phyloP scores from a whole-genome alignment of 306 rosid species.

The Cicer bijugum region DNA sequence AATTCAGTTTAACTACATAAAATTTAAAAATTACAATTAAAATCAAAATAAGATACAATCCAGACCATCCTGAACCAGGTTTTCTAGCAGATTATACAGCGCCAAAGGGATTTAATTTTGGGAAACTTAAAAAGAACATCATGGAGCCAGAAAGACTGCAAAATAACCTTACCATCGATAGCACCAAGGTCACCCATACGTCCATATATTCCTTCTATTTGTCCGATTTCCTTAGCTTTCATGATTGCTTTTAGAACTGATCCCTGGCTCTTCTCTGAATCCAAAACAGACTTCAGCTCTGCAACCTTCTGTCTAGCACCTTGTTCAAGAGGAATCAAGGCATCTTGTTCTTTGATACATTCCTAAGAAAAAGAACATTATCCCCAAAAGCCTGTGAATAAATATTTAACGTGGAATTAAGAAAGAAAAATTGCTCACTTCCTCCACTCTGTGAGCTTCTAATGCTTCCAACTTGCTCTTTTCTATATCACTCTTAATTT shows the following conservation, averaged over 20 bases:
- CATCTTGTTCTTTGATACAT: slow-evolving; percentile 73
- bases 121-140: slow-evolving; percentile 8
- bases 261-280: slow-evolving; percentile 94
- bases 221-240: slow-evolving; percentile 77
- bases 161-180: slow-evolving; percentile 71
- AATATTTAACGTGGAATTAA: background rate
- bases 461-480: slow-evolving; percentile 65
- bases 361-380: slow-evolving; percentile 56
- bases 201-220: slow-evolving; percentile 89
- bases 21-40: background rate
- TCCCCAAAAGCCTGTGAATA: slow-evolving; percentile 37
- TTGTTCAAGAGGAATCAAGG: slow-evolving; percentile 84
- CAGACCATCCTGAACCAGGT: background rate
- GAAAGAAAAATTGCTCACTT: slow-evolving; percentile 56
- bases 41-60: slow-evolving; percentile 28
- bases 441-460: slow-evolving; percentile 74
- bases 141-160: slow-evolving; percentile 22
- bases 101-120: slow-evolving; percentile 23
- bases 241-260: slow-evolving; percentile 80
- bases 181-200: slow-evolving; percentile 99
- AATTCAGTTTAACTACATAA: background rate
- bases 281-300: slow-evolving; percentile 82
- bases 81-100: slow-evolving; percentile 23
- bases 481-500: slow-evolving; percentile 63
- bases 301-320: slow-evolving; percentile 94